phyloP scores from a whole-genome alignment of 2,329 filamentous ascomycete species.

The Neonectria faginata region DNA sequence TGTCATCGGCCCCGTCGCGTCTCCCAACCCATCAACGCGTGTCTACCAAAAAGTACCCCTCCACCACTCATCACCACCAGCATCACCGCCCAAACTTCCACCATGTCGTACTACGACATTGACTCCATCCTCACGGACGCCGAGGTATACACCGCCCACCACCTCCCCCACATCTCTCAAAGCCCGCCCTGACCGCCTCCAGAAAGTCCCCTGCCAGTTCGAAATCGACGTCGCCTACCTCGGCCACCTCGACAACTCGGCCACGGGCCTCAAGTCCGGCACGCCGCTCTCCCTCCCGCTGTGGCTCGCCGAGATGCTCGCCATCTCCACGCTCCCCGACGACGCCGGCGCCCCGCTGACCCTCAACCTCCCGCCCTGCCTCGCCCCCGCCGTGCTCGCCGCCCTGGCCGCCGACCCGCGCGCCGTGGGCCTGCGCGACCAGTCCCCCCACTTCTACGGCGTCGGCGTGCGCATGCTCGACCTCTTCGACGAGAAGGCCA shows the following conservation, averaged over 20 bases:
- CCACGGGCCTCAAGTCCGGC: constrained; percentile 79
- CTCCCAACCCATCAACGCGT: constrained; percentile 37
- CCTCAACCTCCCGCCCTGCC: constrained; percentile 82
- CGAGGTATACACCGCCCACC: constrained; percentile 66
- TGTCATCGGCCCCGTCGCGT: constrained; percentile 42
- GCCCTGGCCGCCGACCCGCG: constrained; percentile 91
- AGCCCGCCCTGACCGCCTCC: not conserved
- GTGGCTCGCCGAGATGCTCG: constrained; percentile 96
- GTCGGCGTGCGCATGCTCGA: constrained; percentile 88
- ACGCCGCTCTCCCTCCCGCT: constrained; percentile 86
- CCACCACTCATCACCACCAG: constrained; percentile 9
- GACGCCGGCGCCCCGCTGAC: constrained; percentile 73
- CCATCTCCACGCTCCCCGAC: constrained; percentile 68
- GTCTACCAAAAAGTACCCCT: constrained; percentile 25
- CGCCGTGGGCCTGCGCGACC: constrained; percentile 83
- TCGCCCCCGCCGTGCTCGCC: constrained; percentile 84
- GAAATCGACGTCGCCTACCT: constrained; percentile 88
- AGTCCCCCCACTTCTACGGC: constrained; percentile 89
- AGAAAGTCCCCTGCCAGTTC: constrained; percentile 95
- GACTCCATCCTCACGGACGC: constrained; percentile 87
- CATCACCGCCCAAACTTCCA: constrained; percentile 8
- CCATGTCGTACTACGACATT: constrained; percentile 85
- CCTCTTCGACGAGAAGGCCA: constrained; percentile 83
- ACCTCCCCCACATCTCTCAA: too few species aligned
- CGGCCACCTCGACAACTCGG: constrained; percentile 89